These are phyloP conservation scores for Endotrypanum monterogeii DNA, from an alignment of 208 protist genomes.

Conservation along the genomic window DNA sequence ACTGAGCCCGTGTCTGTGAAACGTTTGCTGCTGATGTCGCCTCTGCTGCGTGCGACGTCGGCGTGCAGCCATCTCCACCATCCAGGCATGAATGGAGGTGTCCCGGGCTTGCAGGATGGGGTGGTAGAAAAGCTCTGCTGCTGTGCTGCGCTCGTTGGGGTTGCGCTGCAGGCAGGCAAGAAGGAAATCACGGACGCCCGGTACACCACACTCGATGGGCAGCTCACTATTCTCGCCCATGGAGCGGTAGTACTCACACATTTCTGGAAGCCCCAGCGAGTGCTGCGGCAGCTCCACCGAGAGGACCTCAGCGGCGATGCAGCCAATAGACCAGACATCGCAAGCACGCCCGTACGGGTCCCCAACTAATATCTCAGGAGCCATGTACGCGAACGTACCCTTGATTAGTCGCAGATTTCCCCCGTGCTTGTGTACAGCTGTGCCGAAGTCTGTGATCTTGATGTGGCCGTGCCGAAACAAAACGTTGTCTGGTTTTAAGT, in stretches of 20 bases:
- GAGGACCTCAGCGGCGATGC: slow-evolving; percentile 92
- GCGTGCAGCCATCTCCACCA: slow-evolving; percentile 38
- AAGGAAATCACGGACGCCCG: slow-evolving; percentile 57
- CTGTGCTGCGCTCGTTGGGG: slow-evolving; percentile 42
- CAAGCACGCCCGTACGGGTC: slow-evolving; percentile 90
- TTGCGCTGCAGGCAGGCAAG: slow-evolving; percentile 62
- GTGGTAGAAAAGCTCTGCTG: slow-evolving; percentile 56
- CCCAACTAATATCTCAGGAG: slow-evolving; percentile 89
- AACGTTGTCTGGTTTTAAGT: slow-evolving; percentile 88
- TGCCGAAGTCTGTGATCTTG: slow-evolving; percentile 86
- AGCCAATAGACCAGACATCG: slow-evolving; percentile 95
- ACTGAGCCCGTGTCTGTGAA: slow-evolving; percentile 16
- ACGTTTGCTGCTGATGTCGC: slow-evolving; percentile 26
- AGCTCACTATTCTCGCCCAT: slow-evolving; percentile 51
- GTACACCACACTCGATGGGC: slow-evolving; percentile 59
- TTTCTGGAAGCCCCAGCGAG: slow-evolving; percentile 53
- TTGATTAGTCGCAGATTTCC: slow-evolving; percentile 56
- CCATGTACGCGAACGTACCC: slow-evolving; percentile 91
- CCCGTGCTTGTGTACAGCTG: slow-evolving; percentile 60
- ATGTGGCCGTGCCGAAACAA: slow-evolving; percentile 67
- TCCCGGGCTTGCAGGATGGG: slow-evolving; percentile 46
- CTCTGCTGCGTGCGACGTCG: slow-evolving; percentile 25
- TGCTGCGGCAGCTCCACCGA: slow-evolving; percentile 59
- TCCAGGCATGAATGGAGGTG: slow-evolving; percentile 49
- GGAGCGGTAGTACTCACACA: slow-evolving; percentile 72